A percentile compares a stretch with the other conserved stretches of the same genome.
These are phyloP conservation scores for Cetraspora pellucida DNA, from an alignment of 192 early-diverging fungal genomes.

Conservation along the genomic window DNA sequence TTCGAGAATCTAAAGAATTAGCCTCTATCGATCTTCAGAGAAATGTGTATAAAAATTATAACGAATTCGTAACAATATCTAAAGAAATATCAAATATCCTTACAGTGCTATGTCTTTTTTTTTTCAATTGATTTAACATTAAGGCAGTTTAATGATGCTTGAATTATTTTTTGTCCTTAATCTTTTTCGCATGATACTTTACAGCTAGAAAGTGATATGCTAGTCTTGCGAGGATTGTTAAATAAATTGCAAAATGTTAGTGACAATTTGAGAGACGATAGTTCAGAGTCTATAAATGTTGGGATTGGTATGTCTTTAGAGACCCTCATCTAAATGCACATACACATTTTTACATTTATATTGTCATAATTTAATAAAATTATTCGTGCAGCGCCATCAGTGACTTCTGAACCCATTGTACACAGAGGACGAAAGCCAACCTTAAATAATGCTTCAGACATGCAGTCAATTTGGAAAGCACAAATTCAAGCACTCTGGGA, in stretches of 20 bases:
- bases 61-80: slow-evolving; percentile 82
- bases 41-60: slow-evolving; percentile 86
- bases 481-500: slow-evolving; percentile 62
- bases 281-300: slow-evolving; percentile 40
- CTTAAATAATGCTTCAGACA: slow-evolving; percentile 44
- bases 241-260: slow-evolving; percentile 62
- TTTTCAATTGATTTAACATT: too few species aligned
- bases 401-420: slow-evolving; percentile 48
- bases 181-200: slow-evolving; percentile 23
- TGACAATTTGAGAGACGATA: slow-evolving; percentile 52
- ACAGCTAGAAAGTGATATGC: slow-evolving; percentile 74
- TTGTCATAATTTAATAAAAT: not conserved
- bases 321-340: not conserved
- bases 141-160: not conserved
- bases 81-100: slow-evolving; percentile 73
- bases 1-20: slow-evolving; percentile 66
- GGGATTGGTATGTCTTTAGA: slow-evolving; percentile 28
- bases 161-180: slow-evolving; percentile 6
- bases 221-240: slow-evolving; percentile 65
- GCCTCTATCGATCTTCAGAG: slow-evolving; percentile 73
- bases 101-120: not conserved
- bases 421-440: slow-evolving; percentile 32
- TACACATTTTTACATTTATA: slow-evolving; percentile 1
- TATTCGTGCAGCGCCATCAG: slow-evolving; percentile 38
- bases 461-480: slow-evolving; percentile 56